A percentile compares a stretch with the other conserved stretches of the same genome.
Conservation (phyloP, 495 filamentous ascomycete genomes). For the Tetracladium marchalianum region DNA sequence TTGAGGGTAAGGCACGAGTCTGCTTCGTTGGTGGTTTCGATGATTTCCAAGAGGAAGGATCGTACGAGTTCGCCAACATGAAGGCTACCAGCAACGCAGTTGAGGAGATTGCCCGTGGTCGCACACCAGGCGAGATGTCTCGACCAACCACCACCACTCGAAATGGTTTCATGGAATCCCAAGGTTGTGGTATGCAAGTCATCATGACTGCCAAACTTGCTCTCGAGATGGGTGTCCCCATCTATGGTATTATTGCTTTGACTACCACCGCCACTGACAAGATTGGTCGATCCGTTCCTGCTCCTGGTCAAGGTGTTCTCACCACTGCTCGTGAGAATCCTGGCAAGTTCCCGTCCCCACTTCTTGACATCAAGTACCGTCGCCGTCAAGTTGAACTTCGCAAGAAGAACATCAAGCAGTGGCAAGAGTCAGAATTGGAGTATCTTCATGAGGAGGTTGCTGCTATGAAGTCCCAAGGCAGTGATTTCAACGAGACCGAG, state of each 20-base stretch:
- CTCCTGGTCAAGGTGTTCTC: constrained; percentile 91
- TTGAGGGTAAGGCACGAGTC: constrained; percentile 92
- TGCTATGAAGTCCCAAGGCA: constrained; percentile 76
- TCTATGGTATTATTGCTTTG: constrained; percentile 87
- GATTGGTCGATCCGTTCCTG: constrained; percentile 94
- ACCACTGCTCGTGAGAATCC: constrained; percentile 91
- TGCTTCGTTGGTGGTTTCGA: constrained; percentile 98
- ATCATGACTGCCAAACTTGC: constrained; percentile 97
- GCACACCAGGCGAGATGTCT: constrained; percentile 96
- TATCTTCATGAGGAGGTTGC: constrained; percentile 86
- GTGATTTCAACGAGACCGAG: constrained; percentile 64
- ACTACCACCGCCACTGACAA: constrained; percentile 99
- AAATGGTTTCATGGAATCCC: constrained; percentile 99
- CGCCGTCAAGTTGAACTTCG: constrained; percentile 88
- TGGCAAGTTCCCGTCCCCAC: constrained; percentile 85
- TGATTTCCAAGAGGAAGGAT: constrained; percentile 98
- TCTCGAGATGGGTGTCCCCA: constrained; percentile 96
- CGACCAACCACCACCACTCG: constrained; percentile 92
- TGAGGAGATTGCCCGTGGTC: constrained; percentile 89
- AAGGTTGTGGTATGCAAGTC: constrained; percentile 95
- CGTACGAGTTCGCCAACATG: constrained; percentile 99
- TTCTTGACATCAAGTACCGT: constrained; percentile 94
- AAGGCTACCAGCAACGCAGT: constrained; percentile 96
- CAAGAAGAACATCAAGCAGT: constrained; percentile 83
- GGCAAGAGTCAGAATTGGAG: constrained; percentile 89